These are phyloP conservation scores for Arthrobotrys iridis DNA, from an alignment of 2,329 filamentous ascomycete species.

Conservation along the genomic window DNA sequence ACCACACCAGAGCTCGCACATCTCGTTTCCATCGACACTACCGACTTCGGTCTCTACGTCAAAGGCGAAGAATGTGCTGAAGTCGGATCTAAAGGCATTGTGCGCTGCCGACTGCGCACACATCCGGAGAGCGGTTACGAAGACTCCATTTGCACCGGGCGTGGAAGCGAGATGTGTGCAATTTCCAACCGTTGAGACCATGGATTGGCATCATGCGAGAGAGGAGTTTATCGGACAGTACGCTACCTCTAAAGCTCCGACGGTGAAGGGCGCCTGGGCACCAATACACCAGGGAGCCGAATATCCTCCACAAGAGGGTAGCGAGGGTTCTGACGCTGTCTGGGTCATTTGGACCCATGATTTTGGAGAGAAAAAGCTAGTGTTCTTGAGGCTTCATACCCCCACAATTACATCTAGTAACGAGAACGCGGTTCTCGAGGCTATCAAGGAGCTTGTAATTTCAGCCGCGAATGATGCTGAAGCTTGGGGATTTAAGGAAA, in stretches of 20 bases:
- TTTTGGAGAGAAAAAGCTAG: slow-evolving; percentile 40
- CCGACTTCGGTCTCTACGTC: slow-evolving; percentile 29
- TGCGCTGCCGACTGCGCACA: slow-evolving; percentile 45
- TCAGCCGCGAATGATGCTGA: slow-evolving; percentile 35
- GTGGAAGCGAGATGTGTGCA: slow-evolving; percentile 48
- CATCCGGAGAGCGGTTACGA: slow-evolving; percentile 24
- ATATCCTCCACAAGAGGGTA: slow-evolving; percentile 42
- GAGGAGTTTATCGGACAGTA: slow-evolving; percentile 53
- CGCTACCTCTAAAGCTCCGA: slow-evolving; percentile 26
- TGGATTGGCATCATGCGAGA: slow-evolving; percentile 53
- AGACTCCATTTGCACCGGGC: slow-evolving; percentile 24
- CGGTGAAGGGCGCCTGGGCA: slow-evolving; percentile 42
- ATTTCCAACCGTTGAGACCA: slow-evolving; percentile 41
- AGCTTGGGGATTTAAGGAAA: slow-evolving; percentile 43
- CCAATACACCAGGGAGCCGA: slow-evolving; percentile 19
- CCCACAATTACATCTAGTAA: slow-evolving; percentile 31
- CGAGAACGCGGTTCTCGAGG: slow-evolving; percentile 8
- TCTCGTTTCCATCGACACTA: slow-evolving; percentile 46
- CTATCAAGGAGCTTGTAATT: slow-evolving; percentile 29
- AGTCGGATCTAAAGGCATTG: slow-evolving; percentile 45
- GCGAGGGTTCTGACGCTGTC: slow-evolving; percentile 33
- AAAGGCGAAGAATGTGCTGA: slow-evolving; percentile 44
- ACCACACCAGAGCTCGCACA: slow-evolving; percentile 51
- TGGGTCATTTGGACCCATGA: slow-evolving; percentile 52
- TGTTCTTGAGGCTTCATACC: slow-evolving; percentile 41